Evolutionary conservation across 1,284 basidiomycete species (phyloP).

Genomic region (Naganishia sp.): DNA sequence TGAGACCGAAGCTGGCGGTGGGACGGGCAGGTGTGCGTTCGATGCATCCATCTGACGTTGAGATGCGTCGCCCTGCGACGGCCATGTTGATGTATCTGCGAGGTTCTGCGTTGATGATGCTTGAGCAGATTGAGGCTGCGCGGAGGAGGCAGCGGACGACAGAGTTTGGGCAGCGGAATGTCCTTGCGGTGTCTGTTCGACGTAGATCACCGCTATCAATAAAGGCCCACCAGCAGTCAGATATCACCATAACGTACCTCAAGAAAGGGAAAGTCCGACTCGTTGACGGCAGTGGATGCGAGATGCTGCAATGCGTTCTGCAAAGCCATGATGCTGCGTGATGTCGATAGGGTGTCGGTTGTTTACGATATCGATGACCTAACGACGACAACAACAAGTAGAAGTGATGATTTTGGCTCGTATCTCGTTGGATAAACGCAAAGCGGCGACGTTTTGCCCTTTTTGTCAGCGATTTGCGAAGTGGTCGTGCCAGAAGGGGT

Average conservation of each 20-base stretch:
- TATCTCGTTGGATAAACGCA: neutral
- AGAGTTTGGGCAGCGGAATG: neutral
- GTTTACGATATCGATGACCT: neutral
- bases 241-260: neutral
- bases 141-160: neutral
- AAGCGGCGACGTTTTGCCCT: neutral
- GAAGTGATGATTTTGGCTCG: neutral
- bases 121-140: constrained; percentile 5
- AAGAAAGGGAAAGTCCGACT: constrained; percentile 6
- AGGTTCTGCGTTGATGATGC: neutral
- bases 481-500: too few species aligned
- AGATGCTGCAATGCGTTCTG: constrained; percentile 20
- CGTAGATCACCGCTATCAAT: too few species aligned
- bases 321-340: neutral
- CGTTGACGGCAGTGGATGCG: constrained; percentile 12
- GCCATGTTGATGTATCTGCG: neutral
- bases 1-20: neutral
- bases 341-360: neutral
- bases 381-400: neutral
- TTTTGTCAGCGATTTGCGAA: neutral
- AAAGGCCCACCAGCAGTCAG: neutral
- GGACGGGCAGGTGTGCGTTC: neutral
- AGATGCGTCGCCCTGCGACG: neutral
- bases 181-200: neutral
- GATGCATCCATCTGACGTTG: neutral